Evolutionary conservation across 2,329 filamentous ascomycete genomes (phyloP).

Genomic region (Beauveria caledonica): DNA sequence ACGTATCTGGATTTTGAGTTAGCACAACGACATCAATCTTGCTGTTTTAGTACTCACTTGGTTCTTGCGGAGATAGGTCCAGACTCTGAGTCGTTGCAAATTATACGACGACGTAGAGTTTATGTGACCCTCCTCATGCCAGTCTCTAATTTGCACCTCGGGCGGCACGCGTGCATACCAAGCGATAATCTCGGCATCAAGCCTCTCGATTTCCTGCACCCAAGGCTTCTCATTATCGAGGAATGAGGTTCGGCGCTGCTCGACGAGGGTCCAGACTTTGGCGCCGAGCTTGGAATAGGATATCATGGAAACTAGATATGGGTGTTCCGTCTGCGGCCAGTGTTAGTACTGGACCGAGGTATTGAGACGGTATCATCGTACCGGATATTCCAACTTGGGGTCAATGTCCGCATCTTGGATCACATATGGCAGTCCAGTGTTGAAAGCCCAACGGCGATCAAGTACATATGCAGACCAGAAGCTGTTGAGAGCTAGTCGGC

Average conservation of each 20-base stretch:
- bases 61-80: constrained; percentile 79
- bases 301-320: constrained; percentile 78
- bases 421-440: constrained; percentile 79
- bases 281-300: constrained; percentile 74
- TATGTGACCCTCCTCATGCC: constrained; percentile 42
- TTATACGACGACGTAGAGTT: constrained; percentile 54
- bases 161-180: constrained; percentile 76
- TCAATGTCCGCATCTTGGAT: constrained; percentile 83
- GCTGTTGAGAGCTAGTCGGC: constrained; percentile 58
- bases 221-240: background rate
- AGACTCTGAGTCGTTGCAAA: constrained; percentile 66
- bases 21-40: constrained; percentile 10
- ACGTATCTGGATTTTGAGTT: constrained; percentile 46
- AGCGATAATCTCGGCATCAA: constrained; percentile 76
- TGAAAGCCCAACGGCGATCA: constrained; percentile 81
- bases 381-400: constrained; percentile 67
- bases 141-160: constrained; percentile 51
- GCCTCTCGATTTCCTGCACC: constrained; percentile 59
- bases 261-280: constrained; percentile 77
- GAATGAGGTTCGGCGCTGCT: constrained; percentile 32
- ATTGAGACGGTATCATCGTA: constrained; percentile 26
- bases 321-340: constrained; percentile 38
- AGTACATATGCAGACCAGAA: constrained; percentile 86
- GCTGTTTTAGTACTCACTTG: constrained; percentile 40
- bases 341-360: constrained; percentile 15